phyloP scores from a whole-genome alignment of 805 yeast genomes.

The Schwanniomyces vanrijiae region DNA sequence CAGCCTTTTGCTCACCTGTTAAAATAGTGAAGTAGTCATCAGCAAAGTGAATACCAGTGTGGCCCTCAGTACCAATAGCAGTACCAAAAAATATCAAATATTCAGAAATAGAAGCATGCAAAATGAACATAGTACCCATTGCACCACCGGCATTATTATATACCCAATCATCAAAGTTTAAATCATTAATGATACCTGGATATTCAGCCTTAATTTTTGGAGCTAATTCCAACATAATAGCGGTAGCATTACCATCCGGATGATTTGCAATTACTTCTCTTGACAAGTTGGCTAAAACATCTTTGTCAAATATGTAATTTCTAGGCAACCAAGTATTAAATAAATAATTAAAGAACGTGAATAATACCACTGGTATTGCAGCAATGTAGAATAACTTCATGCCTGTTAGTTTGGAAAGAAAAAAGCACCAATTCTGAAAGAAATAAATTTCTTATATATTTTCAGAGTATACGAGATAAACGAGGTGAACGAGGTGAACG shows the following conservation, averaged over 20 bases:
- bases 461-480: background rate
- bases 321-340: constrained; percentile 65
- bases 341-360: constrained; percentile 28
- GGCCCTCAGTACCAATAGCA: constrained; percentile 95
- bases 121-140: constrained; percentile 93
- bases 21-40: constrained; percentile 94
- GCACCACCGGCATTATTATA: constrained; percentile 99
- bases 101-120: constrained; percentile 93
- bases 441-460: background rate
- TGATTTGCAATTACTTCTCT: constrained; percentile 52
- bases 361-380: constrained; percentile 22
- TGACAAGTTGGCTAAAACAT: constrained; percentile 57
- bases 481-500: background rate
- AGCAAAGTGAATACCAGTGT: constrained; percentile 94
- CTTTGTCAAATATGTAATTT: constrained; percentile 69
- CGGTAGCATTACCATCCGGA: constrained; percentile 60
- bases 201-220: constrained; percentile 59
- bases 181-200: constrained; percentile 71
- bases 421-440: background rate
- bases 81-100: constrained; percentile 92
- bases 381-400: constrained; percentile 28
- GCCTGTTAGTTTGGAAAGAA: background rate
- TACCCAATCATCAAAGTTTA: constrained; percentile 83
- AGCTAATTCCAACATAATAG: constrained; percentile 62
- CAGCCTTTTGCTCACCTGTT: constrained; percentile 75